A percentile compares a stretch with the other conserved stretches of the same genome.
Conservation (phyloP, 169 alveolate genomes). For the Plasmodium adleri region DNA sequence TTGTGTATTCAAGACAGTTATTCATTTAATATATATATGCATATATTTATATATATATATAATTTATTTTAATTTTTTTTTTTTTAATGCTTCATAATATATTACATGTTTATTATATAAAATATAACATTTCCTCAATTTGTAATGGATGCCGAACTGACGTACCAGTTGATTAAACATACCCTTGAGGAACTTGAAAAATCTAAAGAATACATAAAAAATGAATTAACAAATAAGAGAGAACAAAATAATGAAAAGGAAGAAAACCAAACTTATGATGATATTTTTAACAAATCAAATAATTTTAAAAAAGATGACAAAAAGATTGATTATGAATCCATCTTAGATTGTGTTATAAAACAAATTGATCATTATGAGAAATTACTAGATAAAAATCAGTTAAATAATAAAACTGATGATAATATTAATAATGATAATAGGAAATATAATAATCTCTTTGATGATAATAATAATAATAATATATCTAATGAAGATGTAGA, state of each 20-base stretch:
- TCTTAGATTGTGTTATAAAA: slow-evolving; percentile 2
- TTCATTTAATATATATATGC: too few relatives aligned
- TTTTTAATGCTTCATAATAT: too few relatives aligned
- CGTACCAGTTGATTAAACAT: background rate
- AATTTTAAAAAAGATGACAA: too few relatives aligned
- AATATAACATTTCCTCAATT: too few relatives aligned
- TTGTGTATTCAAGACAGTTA: too few relatives aligned
- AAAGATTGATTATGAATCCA: slow-evolving; percentile 1
- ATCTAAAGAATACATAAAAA: slow-evolving; percentile 16
- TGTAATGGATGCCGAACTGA: slow-evolving; percentile 15
- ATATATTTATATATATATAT: too few relatives aligned
- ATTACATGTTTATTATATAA: too few relatives aligned
- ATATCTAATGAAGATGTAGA: background rate
- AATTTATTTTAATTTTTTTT: too few relatives aligned
- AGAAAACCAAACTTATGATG: background rate
- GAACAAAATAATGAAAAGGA: slow-evolving; percentile 8
- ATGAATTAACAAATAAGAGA: background rate
- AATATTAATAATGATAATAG: background rate
- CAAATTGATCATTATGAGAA: slow-evolving; percentile 21
- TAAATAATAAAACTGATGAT: background rate
- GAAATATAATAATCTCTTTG: background rate
- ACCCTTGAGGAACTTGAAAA: slow-evolving; percentile 38
- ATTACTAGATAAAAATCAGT: background rate
- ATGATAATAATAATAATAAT: background rate
- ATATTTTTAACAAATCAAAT: too few relatives aligned